Base-by-base conservation (phyloP, 1,284 basidiomycete genomes). In the Phellinidium pouzarii region DNA sequence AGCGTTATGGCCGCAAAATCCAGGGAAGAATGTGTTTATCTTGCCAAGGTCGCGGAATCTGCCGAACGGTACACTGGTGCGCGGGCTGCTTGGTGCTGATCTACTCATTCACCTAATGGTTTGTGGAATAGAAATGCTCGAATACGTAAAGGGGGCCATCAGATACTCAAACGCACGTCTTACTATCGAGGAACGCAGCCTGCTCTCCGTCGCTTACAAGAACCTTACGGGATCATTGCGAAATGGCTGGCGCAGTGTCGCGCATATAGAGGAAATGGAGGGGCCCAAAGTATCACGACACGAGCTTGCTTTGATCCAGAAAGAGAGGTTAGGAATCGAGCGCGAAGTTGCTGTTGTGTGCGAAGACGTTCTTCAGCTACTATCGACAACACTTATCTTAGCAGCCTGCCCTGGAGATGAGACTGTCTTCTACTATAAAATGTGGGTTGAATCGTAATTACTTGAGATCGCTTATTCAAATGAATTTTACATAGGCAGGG, bases 131-230 rank as follows among this genome's bases (percentile, higher is more conserved):
- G 82, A 84, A 60, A 75, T 80, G 17, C 72, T 83, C 48, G 64
- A 68, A 37, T 76, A 81, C 61, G 74, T 84, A 59, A 82, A 82
- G 65, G 65, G 66, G 41, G 71, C 83, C 49, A 72, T 78, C 53
- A 66, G 71, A 47, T 67, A 71, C 48, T 73, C 73, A 50, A 72
- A 75, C 48, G 71, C 74, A 19, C 71, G 65, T 34, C 71, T 84
- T 40, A 76, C 75, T 22, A 68, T 76, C 50, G 82, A 85, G 57
- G 83, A 85, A 63, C 79, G 82, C 49, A 86, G 80, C 61, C 70
- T 85, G 5, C 71, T 86, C 38, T 85, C 82, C 3, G 75, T 85
- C 45, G 82, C 82, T 19, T 85, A 82, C 65, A 85, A 86, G 69
- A 84, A 83, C 59, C 65, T 79, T 52, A 85, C 80, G 3, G 80